Base-by-base conservation (phyloP, 2,329 filamentous ascomycete species). In the Amauroascus verrucosus region DNA sequence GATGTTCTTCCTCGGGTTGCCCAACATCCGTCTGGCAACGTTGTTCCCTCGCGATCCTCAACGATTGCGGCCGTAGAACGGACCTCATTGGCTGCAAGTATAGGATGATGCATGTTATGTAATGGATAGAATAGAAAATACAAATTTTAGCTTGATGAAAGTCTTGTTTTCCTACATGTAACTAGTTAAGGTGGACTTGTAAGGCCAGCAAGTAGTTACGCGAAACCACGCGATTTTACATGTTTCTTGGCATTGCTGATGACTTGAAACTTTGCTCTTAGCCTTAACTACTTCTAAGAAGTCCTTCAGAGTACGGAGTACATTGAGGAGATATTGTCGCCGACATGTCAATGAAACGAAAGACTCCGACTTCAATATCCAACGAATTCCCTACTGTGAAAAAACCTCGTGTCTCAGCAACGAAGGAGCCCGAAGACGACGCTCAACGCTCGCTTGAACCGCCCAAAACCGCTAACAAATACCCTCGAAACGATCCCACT, bases 31-130 rank as follows among this genome's bases (percentile, higher is more conserved):
- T 33, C 69, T 83, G 66, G 76, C 77, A 30, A 80, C 78, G 60
- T 63, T 83, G 63, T 84, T 84, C 70, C 81, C 82, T 28, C 72
- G 81, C 58, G 82, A 84, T 65, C 82, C 81, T 7, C 74, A 77
- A 65, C 73, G 81, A 61, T 63, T 75, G 63, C 67, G 72, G 45
- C 72, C 72, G 57, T 72, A 60, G 61, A 53, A 22, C 24, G 11
- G 13, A 45, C n/a, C 7, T 24, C 13, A 38, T 18, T 11, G 30
- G 28, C 30, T 24, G 18, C 22, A 35, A 52, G 55, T 54, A 54
- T 6, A n/a, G 18, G 32, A n/a, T 35, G 16, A 8, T 18, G 30
- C 3, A 14, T 18, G 14, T 11, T 41, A 14, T 30, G 20, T 51
- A 43, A 14, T 22, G 26, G 38, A 44, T 51, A 44, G 30, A 43